These are phyloP conservation scores for Gyromitra esculenta DNA, from an alignment of 2,329 filamentous ascomycete species.

Conservation along the genomic window DNA sequence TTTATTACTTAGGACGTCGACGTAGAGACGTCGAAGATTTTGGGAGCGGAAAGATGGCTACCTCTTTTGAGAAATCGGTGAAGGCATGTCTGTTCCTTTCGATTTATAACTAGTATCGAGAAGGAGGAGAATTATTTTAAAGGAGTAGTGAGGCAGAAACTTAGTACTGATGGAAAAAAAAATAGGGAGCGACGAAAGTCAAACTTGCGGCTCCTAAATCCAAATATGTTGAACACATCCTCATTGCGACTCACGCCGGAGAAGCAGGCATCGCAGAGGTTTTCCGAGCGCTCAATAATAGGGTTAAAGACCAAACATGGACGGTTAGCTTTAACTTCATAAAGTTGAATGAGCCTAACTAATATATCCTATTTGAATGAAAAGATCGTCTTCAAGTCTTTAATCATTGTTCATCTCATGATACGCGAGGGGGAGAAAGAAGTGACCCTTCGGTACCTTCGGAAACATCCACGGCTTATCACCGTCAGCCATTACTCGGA, in stretches of 20 bases:
- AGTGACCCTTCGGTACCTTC: conserved; percentile 83
- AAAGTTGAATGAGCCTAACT: neutral
- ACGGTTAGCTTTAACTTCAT: conserved; percentile 69
- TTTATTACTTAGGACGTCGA: conserved; percentile 50
- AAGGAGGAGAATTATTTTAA: conserved; percentile 1
- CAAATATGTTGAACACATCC: conserved; percentile 98
- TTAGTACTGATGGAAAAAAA: conserved; percentile 31
- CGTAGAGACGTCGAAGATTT: conserved; percentile 51
- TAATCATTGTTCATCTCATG: conserved; percentile 97
- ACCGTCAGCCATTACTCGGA: conserved; percentile 92
- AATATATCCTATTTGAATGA: conserved; percentile 3
- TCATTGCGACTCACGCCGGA: conserved; percentile 91
- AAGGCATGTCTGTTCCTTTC: conserved; percentile 67
- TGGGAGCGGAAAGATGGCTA: conserved; percentile 67
- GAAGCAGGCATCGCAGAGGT: conserved; percentile 96
- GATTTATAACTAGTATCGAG: conserved; percentile 7
- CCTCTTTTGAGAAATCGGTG: conserved; percentile 97
- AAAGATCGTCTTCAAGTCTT: conserved; percentile 82
- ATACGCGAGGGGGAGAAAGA: conserved; percentile 93
- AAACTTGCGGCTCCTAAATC: conserved; percentile 93
- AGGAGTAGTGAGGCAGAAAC: neutral
- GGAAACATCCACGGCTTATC: conserved; percentile 82
- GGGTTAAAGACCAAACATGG: conserved; percentile 95
- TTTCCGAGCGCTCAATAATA: conserved; percentile 87
- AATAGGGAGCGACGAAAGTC: conserved; percentile 58